These are phyloP conservation scores for Neolentinus lepideus DNA, from an alignment of 1,284 basidiomycete genomes.

Conservation along the genomic window DNA sequence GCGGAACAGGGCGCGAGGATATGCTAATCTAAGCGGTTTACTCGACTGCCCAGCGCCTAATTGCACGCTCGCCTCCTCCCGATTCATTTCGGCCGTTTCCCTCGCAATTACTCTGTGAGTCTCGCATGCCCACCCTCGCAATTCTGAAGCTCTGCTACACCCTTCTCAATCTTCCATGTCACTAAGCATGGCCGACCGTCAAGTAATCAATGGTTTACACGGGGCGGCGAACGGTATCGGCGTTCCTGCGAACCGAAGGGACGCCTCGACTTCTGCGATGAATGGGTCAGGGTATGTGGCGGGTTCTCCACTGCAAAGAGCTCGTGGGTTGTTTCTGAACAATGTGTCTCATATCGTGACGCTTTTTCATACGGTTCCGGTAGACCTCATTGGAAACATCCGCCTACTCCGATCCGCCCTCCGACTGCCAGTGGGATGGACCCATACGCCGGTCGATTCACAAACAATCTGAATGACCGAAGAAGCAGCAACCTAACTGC, in stretches of 20 bases:
- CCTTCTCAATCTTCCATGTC: no score
- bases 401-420: background rate
- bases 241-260: slow-evolving; percentile 19
- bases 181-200: slow-evolving; percentile 2
- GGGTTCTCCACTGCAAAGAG: background rate
- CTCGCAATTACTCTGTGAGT: no score
- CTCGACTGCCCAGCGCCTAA: no score
- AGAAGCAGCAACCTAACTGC: background rate
- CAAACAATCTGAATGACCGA: background rate
- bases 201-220: slow-evolving; percentile 8
- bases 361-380: background rate
- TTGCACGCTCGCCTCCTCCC: no score
- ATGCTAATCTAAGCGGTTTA: no score
- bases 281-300: background rate
- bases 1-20: no score
- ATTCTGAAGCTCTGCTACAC: no score
- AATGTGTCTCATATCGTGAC: background rate
- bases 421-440: background rate
- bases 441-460: background rate
- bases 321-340: background rate
- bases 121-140: no score
- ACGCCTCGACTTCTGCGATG: slow-evolving; percentile 20
- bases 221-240: slow-evolving; percentile 6
- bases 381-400: background rate
- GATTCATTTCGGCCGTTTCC: no score